Conservation (phyloP, 345 rosid species). For the Dipteronia dyeriana region DNA sequence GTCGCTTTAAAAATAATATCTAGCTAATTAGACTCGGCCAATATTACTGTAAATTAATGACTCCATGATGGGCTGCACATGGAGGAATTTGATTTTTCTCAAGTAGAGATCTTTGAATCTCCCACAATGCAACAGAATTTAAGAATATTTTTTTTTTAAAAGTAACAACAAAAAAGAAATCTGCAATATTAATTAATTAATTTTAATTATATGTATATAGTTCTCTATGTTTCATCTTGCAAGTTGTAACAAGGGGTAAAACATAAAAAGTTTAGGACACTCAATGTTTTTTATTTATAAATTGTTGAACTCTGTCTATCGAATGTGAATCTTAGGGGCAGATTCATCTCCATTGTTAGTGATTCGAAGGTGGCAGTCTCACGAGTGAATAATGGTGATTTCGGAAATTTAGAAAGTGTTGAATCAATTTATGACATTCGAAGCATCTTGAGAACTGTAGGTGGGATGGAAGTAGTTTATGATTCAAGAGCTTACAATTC, state of each 20-base stretch:
- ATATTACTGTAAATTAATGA: constrained; percentile 20
- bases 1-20: not conserved
- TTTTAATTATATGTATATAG: not conserved
- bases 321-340: too few species aligned
- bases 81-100: not conserved
- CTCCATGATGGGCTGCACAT: constrained; percentile 31
- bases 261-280: not conserved
- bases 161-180: not conserved
- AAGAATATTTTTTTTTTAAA: too few species aligned
- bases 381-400: too few species aligned
- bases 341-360: too few species aligned
- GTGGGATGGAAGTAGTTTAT: too few species aligned
- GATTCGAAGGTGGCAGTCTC: too few species aligned
- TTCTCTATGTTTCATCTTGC: constrained; percentile 17
- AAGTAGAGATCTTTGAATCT: not conserved
- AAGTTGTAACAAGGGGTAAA: constrained; percentile 17
- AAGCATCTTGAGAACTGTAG: too few species aligned
- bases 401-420: too few species aligned
- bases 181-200: not conserved
- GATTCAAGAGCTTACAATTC: too few species aligned
- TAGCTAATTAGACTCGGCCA: not conserved
- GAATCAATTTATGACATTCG: too few species aligned
- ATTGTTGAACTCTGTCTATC: too few species aligned
- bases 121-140: not conserved
- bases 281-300: not conserved